A percentile compares a stretch with the other conserved stretches of the same genome.
Evolutionary conservation across 1,139 yeast genomes (phyloP).

Genomic region (Magnusiomyces tetraspermus): DNA sequence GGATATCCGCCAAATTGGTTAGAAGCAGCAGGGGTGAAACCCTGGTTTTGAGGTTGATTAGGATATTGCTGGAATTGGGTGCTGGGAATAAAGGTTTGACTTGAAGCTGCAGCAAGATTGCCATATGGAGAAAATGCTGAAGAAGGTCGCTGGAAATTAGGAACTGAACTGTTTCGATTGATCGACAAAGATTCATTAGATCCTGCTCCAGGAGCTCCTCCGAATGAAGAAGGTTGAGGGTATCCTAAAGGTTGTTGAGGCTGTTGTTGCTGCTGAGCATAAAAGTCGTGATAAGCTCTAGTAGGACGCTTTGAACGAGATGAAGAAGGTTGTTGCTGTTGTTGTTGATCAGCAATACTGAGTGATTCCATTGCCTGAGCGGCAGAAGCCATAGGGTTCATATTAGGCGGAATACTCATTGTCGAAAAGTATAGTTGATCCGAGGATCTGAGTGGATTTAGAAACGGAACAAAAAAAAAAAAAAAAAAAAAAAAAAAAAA

Average conservation of each 20-base stretch:
- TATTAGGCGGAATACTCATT: not conserved
- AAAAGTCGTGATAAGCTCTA: constrained; percentile 20
- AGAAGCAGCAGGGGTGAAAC: too few species aligned
- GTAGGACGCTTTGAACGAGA: constrained; percentile 15
- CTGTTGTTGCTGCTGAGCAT: constrained; percentile 6
- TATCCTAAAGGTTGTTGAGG: not conserved
- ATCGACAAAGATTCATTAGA: constrained; percentile 3
- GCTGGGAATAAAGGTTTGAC: not conserved
- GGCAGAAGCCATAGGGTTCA: not conserved
- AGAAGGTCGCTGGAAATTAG: not conserved
- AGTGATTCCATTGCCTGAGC: constrained; percentile 11
- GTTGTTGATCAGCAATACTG: constrained; percentile 2
- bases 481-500: not conserved
- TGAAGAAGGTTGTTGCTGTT: not conserved
- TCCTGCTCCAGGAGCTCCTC: constrained; percentile 6
- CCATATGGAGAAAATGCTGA: not conserved
- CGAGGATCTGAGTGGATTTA: not conserved
- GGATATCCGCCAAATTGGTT: not conserved
- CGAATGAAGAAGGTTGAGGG: constrained; percentile 1
- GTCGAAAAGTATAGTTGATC: too few species aligned
- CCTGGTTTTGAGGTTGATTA: not conserved
- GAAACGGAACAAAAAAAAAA: too few species aligned
- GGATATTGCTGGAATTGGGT: not conserved
- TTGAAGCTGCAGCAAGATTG: not conserved
- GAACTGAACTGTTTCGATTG: not conserved